phyloP scores from a whole-genome alignment of 148 eudicot species.

The Nepenthes gracilis region DNA sequence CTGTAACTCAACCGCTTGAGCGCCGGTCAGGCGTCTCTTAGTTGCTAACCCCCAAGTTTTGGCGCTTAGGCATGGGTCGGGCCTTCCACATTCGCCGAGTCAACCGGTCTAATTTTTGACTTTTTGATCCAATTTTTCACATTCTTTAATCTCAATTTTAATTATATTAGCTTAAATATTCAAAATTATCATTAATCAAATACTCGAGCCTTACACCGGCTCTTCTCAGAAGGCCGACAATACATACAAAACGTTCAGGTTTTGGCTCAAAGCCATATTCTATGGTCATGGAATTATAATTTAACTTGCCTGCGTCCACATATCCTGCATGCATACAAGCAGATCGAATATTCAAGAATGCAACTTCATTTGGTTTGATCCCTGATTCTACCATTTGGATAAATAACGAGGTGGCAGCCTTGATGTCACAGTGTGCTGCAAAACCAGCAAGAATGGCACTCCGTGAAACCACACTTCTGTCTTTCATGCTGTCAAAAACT shows the following conservation, averaged over 20 bases:
- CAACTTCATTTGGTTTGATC: slow-evolving; percentile 40
- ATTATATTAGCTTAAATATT: too few species aligned
- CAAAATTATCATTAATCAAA: too few species aligned
- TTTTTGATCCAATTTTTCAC: too few species aligned
- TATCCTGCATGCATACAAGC: slow-evolving; percentile 58
- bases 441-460: slow-evolving; percentile 47
- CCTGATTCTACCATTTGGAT: slow-evolving; percentile 33
- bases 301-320: slow-evolving; percentile 35
- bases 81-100: too few species aligned
- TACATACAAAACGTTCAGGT: slow-evolving; percentile 36
- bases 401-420: slow-evolving; percentile 28
- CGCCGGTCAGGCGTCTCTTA: too few species aligned
- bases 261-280: slow-evolving; percentile 33
- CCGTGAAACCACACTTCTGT: slow-evolving; percentile 44
- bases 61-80: too few species aligned
- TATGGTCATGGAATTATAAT: slow-evolving; percentile 30
- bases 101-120: too few species aligned
- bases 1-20: too few species aligned
- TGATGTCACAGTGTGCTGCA: slow-evolving; percentile 37
- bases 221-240: slow-evolving; percentile 50
- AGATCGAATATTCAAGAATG: slow-evolving; percentile 44
- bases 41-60: too few species aligned
- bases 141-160: too few species aligned
- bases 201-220: slow-evolving; percentile 18
- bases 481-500: slow-evolving; percentile 37